phyloP scores from a whole-genome alignment of 2,329 filamentous ascomycete genomes.

The Penicillium sp. region DNA sequence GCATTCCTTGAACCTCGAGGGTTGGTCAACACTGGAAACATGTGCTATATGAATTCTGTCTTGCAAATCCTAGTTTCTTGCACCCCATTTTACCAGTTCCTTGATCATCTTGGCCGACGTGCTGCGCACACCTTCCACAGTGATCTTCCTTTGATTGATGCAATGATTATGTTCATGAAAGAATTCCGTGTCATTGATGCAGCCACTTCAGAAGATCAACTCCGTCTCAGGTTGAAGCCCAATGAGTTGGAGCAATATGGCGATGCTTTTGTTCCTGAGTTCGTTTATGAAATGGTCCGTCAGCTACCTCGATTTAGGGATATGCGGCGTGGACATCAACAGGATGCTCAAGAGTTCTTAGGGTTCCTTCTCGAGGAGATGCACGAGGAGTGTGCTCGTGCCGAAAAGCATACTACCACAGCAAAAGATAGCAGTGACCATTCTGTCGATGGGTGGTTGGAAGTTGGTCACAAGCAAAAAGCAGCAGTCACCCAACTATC shows the following conservation, averaged over 20 bases:
- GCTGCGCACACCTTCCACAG: constrained; percentile 91
- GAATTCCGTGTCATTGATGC: constrained; percentile 86
- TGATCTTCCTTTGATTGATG: constrained; percentile 88
- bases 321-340: constrained; percentile 93
- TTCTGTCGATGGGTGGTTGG: constrained; percentile 74
- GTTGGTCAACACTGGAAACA: constrained; percentile 94
- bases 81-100: constrained; percentile 88
- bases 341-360: constrained; percentile 96
- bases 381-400: constrained; percentile 83
- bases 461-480: constrained; percentile 91
- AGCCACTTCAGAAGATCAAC: constrained; percentile 69
- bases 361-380: constrained; percentile 89
- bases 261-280: constrained; percentile 87
- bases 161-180: constrained; percentile 94
- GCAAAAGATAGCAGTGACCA: constrained; percentile 40
- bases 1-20: constrained; percentile 89
- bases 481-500: constrained; percentile 82
- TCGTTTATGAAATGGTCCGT: constrained; percentile 90
- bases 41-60: constrained; percentile 99
- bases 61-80: constrained; percentile 95
- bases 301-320: constrained; percentile 82
- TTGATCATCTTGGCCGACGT: constrained; percentile 80
- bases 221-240: constrained; percentile 71
- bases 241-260: constrained; percentile 87
- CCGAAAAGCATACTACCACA: constrained; percentile 61